phyloP scores from a whole-genome alignment of 805 yeast genomes.

The Myxozyma vanderwaltii region DNA sequence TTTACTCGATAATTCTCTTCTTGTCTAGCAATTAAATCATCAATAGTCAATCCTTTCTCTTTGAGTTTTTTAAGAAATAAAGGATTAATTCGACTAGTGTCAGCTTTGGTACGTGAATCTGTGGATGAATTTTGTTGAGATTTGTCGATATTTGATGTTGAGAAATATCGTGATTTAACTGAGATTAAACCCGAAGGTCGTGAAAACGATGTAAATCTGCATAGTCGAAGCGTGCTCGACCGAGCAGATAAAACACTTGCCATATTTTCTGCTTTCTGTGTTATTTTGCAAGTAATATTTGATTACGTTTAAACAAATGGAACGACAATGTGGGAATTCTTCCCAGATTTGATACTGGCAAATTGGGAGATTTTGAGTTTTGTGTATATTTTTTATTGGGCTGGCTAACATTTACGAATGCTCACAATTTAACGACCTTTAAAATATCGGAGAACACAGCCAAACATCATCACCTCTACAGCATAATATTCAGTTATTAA shows the following conservation, averaged over 20 bases:
- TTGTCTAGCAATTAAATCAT: slow-evolving; percentile 24
- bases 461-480: no score
- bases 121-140: not conserved
- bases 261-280: not conserved
- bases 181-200: not conserved
- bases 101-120: not conserved
- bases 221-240: not conserved
- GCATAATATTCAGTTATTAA: no score
- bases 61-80: slow-evolving; percentile 11
- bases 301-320: no score
- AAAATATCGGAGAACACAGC: no score
- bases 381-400: not conserved
- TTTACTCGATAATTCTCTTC: slow-evolving; percentile 41
- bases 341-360: no score
- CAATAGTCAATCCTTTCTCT: slow-evolving; percentile 23
- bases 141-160: not conserved
- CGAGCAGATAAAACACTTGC: not conserved
- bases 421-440: no score
- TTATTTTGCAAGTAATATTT: not conserved
- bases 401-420: no score
- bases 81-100: slow-evolving; percentile 7
- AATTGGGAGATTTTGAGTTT: slow-evolving; percentile 4
- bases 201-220: not conserved
- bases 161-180: not conserved
- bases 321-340: no score